Evolutionary conservation across 208 protist genomes (phyloP), one percentile per base, ranked within the genome.

Genomic region (Leishmania aethiopica): DNA sequence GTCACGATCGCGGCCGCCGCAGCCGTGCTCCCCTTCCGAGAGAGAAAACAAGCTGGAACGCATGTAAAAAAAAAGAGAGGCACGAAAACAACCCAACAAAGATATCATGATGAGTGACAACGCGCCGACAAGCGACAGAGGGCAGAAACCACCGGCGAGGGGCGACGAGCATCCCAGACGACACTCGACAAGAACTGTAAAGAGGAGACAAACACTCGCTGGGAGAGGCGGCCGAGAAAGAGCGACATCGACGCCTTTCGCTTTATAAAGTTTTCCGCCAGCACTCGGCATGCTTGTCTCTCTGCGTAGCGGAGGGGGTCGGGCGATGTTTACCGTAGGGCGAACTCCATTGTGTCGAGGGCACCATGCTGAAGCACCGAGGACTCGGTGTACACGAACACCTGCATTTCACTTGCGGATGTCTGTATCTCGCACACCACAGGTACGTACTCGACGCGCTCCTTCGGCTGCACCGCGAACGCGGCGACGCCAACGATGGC

Each of bases 391-490:
- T 90, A 93, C 3, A 93, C 82, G 0, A 51, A 89, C 22, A 91
- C 80, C 45, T 86, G 77, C 60, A 89, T 82, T 66, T 86, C 87
- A 45, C 73, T 81, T 3, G 79, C 76, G 22, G 79, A 82, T 32
- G 78, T 73, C 40, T 86, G 77, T 40, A 94, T 74, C 77, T 96
- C 81, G 77, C 92, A 94, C 59, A 88, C 80, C 6, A 94, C 80
- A 1, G 91, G 91, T n/a, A 79, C 77, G 81, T 92, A 96, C 25
- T 88, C 86, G 6, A 92, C 76, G 32, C 83, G 85, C n/a, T 91
- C 91, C 75, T 91, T 89, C 25, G 86, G 85, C 80, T 94, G 90
- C 8, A 90, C 85, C 15, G 93, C 89, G 75, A 92, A 91, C 11
- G 93, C 93, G 37, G 90, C 93, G 67, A 95, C 82, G 55, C 84